Evolutionary conservation across 352 stramenopile genomes (phyloP).

Genomic region (Phytophthora pisi): DNA sequence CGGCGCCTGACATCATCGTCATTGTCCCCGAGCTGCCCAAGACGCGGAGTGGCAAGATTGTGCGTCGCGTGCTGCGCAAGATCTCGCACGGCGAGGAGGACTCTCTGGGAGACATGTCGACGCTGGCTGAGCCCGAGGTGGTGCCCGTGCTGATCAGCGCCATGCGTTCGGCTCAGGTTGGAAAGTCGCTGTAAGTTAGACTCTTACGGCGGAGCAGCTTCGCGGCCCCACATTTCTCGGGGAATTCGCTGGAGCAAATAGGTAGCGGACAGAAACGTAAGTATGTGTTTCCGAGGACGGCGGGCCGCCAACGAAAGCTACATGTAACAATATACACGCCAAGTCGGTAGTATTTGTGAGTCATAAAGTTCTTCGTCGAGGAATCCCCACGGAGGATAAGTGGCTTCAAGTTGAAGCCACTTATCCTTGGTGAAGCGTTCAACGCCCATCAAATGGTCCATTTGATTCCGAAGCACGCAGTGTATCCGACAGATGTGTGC

Average conservation of each 20-base stretch:
- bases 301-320: slow-evolving; percentile 20
- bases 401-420: no score
- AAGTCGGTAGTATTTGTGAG: slow-evolving; percentile 12
- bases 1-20: slow-evolving; percentile 96
- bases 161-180: slow-evolving; percentile 71
- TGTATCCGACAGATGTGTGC: no score
- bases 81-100: slow-evolving; percentile 95
- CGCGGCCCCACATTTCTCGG: no score
- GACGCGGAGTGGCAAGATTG: slow-evolving; percentile 98
- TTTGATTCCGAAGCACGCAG: no score
- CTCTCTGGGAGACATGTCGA: slow-evolving; percentile 96
- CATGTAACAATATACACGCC: slow-evolving; percentile 34
- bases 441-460: no score
- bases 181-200: slow-evolving; percentile 57
- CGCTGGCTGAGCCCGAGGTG: slow-evolving; percentile 95
- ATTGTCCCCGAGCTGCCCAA: slow-evolving; percentile 93
- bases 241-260: slow-evolving; percentile 13
- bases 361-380: no score
- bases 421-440: no score
- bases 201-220: slow-evolving; percentile 13
- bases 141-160: slow-evolving; percentile 94
- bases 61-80: slow-evolving; percentile 98
- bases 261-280: slow-evolving; percentile 21
- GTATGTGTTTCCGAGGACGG: slow-evolving; percentile 22
- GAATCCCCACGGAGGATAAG: no score